Evolutionary conservation across 208 protist species (phyloP).

Genomic region (Porcisia hertigi): DNA sequence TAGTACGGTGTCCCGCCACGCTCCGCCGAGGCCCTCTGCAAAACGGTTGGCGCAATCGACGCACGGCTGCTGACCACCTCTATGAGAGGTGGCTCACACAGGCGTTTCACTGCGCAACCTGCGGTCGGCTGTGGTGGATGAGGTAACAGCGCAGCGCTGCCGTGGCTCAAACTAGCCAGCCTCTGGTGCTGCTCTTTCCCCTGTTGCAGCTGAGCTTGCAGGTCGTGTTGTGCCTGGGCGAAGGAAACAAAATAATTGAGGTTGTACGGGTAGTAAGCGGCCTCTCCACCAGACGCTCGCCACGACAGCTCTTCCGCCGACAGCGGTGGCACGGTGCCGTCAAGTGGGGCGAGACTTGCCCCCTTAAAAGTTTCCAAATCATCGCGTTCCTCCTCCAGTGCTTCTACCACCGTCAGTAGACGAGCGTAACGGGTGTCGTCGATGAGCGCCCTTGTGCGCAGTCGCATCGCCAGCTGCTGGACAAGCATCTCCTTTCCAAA

Average conservation of each 20-base stretch:
- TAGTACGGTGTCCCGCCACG: slow-evolving; percentile 51
- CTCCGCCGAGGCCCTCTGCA: slow-evolving; percentile 32
- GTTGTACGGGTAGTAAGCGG: slow-evolving; percentile 35
- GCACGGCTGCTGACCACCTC: slow-evolving; percentile 58
- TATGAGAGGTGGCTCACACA: slow-evolving; percentile 36
- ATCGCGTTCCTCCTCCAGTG: slow-evolving; percentile 29
- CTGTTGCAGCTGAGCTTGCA: background rate
- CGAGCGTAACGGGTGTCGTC: slow-evolving; percentile 56
- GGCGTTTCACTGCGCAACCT: background rate
- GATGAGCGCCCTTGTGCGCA: slow-evolving; percentile 58
- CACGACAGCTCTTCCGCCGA: slow-evolving; percentile 26
- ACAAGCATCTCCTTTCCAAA: slow-evolving; percentile 81
- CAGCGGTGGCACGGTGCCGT: slow-evolving; percentile 3
- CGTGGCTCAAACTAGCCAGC: background rate
- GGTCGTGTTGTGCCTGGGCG: slow-evolving; percentile 19
- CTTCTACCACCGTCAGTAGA: slow-evolving; percentile 39
- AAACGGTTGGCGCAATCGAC: slow-evolving; percentile 31
- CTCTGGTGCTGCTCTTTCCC: background rate
- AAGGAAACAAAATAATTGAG: slow-evolving; percentile 38
- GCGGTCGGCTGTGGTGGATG: background rate
- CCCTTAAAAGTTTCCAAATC: background rate
- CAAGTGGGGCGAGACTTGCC: background rate
- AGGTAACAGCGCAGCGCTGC: background rate
- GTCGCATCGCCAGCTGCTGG: slow-evolving; percentile 54
- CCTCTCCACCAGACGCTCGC: slow-evolving; percentile 31